Percentiles rank a stretch among this genome's conserved stretches.
phyloP scores from a whole-genome alignment of 2,329 filamentous ascomycete species.

The Lojkania enalia region DNA sequence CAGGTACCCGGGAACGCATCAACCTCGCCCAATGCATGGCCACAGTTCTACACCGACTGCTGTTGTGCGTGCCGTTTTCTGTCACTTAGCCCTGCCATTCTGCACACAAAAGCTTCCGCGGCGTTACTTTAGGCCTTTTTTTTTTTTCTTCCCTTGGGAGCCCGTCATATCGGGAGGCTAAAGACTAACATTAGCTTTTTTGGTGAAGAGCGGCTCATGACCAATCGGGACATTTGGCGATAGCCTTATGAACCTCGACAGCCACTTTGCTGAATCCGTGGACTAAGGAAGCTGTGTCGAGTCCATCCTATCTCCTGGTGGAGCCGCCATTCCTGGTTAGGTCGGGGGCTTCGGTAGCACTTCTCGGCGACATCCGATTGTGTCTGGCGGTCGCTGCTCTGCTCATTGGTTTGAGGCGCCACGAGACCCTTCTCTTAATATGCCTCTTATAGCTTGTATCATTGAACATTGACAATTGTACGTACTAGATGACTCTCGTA shows the following conservation, averaged over 20 bases:
- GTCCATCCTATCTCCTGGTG: slow-evolving; percentile 14
- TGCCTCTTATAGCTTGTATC: slow-evolving; percentile 19
- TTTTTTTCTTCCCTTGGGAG: slow-evolving; percentile 16
- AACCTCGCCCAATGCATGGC: slow-evolving; percentile 13
- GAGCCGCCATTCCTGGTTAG: slow-evolving; percentile 16
- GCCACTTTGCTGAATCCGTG: slow-evolving; percentile 21
- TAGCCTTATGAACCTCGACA: slow-evolving; percentile 26
- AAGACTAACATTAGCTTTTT: slow-evolving; percentile 21
- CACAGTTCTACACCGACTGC: slow-evolving; percentile 15
- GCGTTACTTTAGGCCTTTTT: slow-evolving; percentile 18
- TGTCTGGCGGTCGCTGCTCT: slow-evolving; percentile 16
- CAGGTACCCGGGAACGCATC: slow-evolving; percentile 28
- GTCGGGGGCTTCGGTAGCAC: slow-evolving; percentile 26
- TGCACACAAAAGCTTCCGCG: slow-evolving; percentile 21
- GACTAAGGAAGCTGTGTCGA: slow-evolving; percentile 9
- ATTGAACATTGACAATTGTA: slow-evolving; percentile 19
- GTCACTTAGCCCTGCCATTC: slow-evolving; percentile 31
- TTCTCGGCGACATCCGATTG: slow-evolving; percentile 26
- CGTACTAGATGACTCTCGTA: slow-evolving; percentile 22
- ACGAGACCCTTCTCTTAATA: slow-evolving; percentile 20
- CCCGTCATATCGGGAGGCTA: slow-evolving; percentile 24
- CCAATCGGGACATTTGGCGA: slow-evolving; percentile 30
- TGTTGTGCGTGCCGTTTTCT: slow-evolving; percentile 44
- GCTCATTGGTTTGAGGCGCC: slow-evolving; percentile 16
- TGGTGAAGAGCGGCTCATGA: slow-evolving; percentile 12